Conservation (phyloP, 345 rosid species). For the Rhizophora mangle region DNA sequence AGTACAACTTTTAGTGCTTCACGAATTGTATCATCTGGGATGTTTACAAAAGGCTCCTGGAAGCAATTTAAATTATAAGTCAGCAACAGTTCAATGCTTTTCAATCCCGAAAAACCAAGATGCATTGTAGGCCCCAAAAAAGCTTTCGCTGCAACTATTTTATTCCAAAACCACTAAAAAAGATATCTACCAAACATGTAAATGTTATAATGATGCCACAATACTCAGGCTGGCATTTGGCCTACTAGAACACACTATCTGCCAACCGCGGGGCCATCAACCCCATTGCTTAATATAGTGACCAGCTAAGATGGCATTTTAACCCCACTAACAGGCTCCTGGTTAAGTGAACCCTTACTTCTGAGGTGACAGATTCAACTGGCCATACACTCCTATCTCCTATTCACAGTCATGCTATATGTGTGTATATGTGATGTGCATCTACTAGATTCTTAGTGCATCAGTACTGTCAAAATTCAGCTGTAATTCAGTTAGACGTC, state of each 20-base stretch:
- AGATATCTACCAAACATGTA: background rate
- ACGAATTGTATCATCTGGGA: conserved; percentile 70
- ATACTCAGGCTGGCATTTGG: background rate
- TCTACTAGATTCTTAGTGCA: too few species aligned
- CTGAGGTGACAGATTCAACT: too few species aligned
- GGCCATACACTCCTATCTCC: too few species aligned
- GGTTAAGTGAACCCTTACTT: too few species aligned
- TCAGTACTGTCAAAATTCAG: too few species aligned
- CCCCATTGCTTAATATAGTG: too few species aligned
- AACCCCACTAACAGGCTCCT: too few species aligned
- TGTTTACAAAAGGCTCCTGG: conserved; percentile 85
- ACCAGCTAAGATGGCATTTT: too few species aligned
- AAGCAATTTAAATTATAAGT: conserved; percentile 18
- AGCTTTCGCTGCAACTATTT: background rate
- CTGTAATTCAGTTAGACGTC: too few species aligned
- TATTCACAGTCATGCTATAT: too few species aligned
- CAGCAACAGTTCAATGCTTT: background rate
- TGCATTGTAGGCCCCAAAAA: background rate
- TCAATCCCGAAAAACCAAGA: background rate
- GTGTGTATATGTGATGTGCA: too few species aligned
- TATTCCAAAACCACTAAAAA: background rate
- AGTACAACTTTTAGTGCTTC: conserved; percentile 86
- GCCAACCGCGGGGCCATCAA: background rate
- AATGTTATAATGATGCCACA: background rate
- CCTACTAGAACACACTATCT: background rate